A percentile compares a stretch with the other conserved stretches of the same genome.
Evolutionary conservation across 805 yeast genomes (phyloP).

Genomic region (Teunomyces kruisii): DNA sequence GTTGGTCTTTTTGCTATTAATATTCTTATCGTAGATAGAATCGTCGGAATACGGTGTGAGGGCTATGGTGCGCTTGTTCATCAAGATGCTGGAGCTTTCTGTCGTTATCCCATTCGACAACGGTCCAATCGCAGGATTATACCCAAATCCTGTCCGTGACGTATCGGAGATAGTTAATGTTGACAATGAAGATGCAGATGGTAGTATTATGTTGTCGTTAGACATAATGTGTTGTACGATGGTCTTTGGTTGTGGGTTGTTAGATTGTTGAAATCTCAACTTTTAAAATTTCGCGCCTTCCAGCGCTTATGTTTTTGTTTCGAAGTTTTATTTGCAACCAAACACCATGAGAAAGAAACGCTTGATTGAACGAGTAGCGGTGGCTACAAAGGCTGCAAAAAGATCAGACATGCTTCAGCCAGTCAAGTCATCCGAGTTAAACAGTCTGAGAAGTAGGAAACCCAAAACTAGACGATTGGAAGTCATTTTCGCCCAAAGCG

Average conservation of each 20-base stretch:
- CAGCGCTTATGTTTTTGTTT: neutral
- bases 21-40: conserved; percentile 66
- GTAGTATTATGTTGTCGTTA: conserved; percentile 28
- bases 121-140: conserved; percentile 45
- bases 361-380: neutral
- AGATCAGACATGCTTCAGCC: neutral
- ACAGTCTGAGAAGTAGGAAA: neutral
- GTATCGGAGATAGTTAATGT: conserved; percentile 29
- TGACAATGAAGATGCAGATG: conserved; percentile 28
- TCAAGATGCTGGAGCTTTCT: conserved; percentile 36
- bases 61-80: conserved; percentile 30
- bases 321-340: neutral
- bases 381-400: neutral
- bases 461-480: neutral
- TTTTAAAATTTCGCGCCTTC: neutral
- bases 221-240: conserved; percentile 11
- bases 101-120: conserved; percentile 36
- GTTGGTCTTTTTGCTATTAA: conserved; percentile 58
- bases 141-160: conserved; percentile 38
- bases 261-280: neutral
- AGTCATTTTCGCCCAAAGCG: neutral
- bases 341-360: conserved; percentile 1
- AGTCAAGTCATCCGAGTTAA: neutral
- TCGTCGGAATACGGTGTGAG: conserved; percentile 35
- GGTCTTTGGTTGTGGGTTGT: neutral